Percentiles rank a stretch among this genome's conserved stretches.
Evolutionary conservation across 768 basidiomycete genomes (phyloP).

Genomic region (Rhizopogon vinicolor): DNA sequence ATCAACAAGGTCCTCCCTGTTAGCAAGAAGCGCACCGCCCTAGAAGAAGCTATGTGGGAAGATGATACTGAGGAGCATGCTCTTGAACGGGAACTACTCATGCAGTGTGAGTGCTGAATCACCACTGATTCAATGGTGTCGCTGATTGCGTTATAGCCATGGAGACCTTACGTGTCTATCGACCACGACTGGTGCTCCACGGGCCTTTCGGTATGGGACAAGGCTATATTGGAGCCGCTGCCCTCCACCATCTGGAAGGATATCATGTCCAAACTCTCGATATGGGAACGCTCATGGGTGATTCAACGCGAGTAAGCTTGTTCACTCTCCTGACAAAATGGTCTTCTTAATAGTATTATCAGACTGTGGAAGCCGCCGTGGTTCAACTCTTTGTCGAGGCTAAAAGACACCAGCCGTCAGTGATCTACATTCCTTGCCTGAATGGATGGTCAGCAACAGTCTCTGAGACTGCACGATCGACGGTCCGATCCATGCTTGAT

Average conservation of each 20-base stretch:
- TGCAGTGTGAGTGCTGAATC: slow-evolving; percentile 59
- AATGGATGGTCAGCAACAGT: slow-evolving; percentile 82
- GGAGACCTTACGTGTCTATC: slow-evolving; percentile 86
- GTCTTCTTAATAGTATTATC: slow-evolving; percentile 2
- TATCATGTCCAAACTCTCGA: slow-evolving; percentile 95
- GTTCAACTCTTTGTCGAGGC: slow-evolving; percentile 96
- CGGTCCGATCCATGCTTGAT: slow-evolving; percentile 88
- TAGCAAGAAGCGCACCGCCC: slow-evolving; percentile 73
- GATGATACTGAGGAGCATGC: slow-evolving; percentile 78
- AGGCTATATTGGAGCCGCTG: slow-evolving; percentile 82
- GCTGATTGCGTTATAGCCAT: slow-evolving; percentile 52
- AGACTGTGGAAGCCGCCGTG: slow-evolving; percentile 90
- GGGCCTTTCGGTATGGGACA: slow-evolving; percentile 90
- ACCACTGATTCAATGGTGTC: not conserved
- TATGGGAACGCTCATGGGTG: slow-evolving; percentile 81
- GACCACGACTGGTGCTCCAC: slow-evolving; percentile 82
- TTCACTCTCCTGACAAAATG: not conserved
- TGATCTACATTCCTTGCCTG: slow-evolving; percentile 92
- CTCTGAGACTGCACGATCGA: slow-evolving; percentile 77
- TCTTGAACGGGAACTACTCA: slow-evolving; percentile 81
- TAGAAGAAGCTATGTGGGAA: slow-evolving; percentile 88
- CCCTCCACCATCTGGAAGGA: slow-evolving; percentile 91
- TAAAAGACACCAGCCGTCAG: slow-evolving; percentile 93
- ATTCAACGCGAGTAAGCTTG: slow-evolving; percentile 76
- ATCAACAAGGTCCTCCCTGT: slow-evolving; percentile 76